Percentiles rank a stretch among this genome's conserved stretches.
These are phyloP conservation scores for Myxozyma lipomycoides DNA, from an alignment of 805 yeast species.

Conservation along the genomic window DNA sequence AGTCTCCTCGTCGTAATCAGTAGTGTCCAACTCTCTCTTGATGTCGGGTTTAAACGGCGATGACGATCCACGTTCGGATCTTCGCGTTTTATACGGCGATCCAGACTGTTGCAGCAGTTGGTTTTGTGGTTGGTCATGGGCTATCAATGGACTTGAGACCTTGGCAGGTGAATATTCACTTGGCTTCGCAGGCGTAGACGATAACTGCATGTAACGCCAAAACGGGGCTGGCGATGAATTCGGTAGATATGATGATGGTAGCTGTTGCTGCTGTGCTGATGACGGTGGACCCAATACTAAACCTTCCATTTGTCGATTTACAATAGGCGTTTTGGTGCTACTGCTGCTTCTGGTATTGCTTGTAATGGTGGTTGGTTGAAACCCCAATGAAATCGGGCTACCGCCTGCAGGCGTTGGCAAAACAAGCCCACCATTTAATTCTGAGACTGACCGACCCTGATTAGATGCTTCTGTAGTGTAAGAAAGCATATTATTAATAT, in stretches of 20 bases:
- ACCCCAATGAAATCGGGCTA: slow-evolving; percentile 21
- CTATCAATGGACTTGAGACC: slow-evolving; percentile 32
- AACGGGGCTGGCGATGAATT: slow-evolving; percentile 77
- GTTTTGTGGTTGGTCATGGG: slow-evolving; percentile 3
- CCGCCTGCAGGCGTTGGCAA: slow-evolving; percentile 7
- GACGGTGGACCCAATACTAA: slow-evolving; percentile 40
- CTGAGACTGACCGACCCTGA: background rate
- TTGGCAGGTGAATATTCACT: slow-evolving; percentile 34
- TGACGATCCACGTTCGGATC: background rate
- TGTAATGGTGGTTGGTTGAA: slow-evolving; percentile 3
- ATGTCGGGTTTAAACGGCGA: background rate
- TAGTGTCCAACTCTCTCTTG: background rate
- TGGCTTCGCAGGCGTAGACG: slow-evolving; percentile 36
- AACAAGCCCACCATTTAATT: background rate
- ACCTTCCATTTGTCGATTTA: slow-evolving; percentile 21
- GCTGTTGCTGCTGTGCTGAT: slow-evolving; percentile 37
- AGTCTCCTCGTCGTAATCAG: background rate
- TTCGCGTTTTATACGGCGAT: background rate
- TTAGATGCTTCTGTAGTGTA: slow-evolving; percentile 9
- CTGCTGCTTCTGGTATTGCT: background rate
- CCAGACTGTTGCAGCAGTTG: background rate
- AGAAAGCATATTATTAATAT: slow-evolving; percentile 6
- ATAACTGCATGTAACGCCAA: slow-evolving; percentile 86
- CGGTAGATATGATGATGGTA: slow-evolving; percentile 45
- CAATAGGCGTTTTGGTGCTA: slow-evolving; percentile 24